Percentiles rank a stretch among this genome's conserved stretches.
Evolutionary conservation across 1,139 yeast genomes (phyloP).

Genomic region (Suhomyces ambrosiae): DNA sequence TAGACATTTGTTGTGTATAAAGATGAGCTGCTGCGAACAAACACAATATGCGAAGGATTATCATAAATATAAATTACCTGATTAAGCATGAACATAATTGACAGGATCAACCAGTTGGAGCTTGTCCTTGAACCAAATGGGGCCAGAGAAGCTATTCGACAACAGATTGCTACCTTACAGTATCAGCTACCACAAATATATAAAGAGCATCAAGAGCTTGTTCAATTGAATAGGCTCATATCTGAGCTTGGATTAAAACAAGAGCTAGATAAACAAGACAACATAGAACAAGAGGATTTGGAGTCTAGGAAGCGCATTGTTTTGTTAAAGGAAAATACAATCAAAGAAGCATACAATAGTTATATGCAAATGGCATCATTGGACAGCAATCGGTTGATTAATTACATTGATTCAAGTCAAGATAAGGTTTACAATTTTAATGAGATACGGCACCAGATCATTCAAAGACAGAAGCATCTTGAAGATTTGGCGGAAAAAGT

Average conservation of each 20-base stretch:
- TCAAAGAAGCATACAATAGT: conserved; percentile 24
- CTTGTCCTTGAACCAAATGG: conserved; percentile 3
- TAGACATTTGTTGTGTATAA: conserved; percentile 3
- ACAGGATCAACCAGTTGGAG: conserved; percentile 6
- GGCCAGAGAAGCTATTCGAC: conserved; percentile 9
- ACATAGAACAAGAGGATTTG: conserved; percentile 3
- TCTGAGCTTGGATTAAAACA: conserved; percentile 17
- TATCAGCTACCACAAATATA: conserved; percentile 21
- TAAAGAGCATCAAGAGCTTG: conserved; percentile 25
- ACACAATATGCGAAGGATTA: too few species aligned
- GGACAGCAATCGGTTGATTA: conserved; percentile 25
- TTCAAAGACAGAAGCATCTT: conserved; percentile 16
- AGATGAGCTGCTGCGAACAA: background rate
- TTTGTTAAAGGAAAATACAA: conserved; percentile 22
- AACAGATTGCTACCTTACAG: conserved; percentile 21
- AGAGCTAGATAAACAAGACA: background rate
- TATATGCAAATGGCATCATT: conserved; percentile 26
- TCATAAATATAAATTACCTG: too few species aligned
- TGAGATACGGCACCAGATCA: conserved; percentile 12
- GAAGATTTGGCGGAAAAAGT: conserved; percentile 21
- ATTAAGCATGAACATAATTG: conserved; percentile 1
- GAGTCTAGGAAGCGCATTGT: conserved; percentile 20
- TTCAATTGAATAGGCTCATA: conserved; percentile 23
- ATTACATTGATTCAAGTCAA: conserved; percentile 22
- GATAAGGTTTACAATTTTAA: conserved; percentile 23